Conservation (phyloP, 2,329 filamentous ascomycete species). For the Ascochyta fabae region DNA sequence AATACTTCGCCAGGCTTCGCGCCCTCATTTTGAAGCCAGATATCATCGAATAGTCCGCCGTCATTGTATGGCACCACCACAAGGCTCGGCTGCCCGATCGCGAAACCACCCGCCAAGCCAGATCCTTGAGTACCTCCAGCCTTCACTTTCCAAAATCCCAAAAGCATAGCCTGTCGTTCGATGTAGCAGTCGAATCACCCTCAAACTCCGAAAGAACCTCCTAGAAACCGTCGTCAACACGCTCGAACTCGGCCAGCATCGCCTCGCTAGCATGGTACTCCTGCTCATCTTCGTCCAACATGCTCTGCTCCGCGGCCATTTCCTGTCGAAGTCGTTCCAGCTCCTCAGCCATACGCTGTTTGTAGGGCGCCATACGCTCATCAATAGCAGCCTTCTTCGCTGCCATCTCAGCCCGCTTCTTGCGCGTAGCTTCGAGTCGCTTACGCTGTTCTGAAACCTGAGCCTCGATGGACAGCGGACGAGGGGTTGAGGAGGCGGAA, state of each 20-base stretch:
- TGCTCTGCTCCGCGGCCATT: conserved; percentile 25
- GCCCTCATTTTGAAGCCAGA: background rate
- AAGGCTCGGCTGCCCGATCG: background rate
- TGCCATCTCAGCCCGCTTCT: conserved; percentile 22
- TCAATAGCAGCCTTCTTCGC: conserved; percentile 27
- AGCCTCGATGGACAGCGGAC: conserved; percentile 9
- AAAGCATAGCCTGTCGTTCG: background rate
- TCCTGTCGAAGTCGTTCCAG: conserved; percentile 26
- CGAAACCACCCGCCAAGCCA: background rate
- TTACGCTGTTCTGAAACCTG: conserved; percentile 29
- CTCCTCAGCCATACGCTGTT: conserved; percentile 29
- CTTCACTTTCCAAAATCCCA: background rate
- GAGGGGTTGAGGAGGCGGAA: conserved; percentile 8
- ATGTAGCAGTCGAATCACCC: too few relatives aligned
- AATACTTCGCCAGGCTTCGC: background rate
- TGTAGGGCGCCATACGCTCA: conserved; percentile 22
- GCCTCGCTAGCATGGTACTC: conserved; percentile 21
- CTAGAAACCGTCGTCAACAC: conserved; percentile 8
- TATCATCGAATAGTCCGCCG: background rate
- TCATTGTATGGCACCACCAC: background rate
- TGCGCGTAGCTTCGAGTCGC: conserved; percentile 19
- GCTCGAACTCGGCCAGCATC: conserved; percentile 28
- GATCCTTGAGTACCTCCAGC: conserved; percentile 6
- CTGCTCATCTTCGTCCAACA: conserved; percentile 23
- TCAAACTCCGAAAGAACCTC: too few relatives aligned